Base-by-base conservation (phyloP, 768 basidiomycete species). In the Pulveroboletus sp. region DNA sequence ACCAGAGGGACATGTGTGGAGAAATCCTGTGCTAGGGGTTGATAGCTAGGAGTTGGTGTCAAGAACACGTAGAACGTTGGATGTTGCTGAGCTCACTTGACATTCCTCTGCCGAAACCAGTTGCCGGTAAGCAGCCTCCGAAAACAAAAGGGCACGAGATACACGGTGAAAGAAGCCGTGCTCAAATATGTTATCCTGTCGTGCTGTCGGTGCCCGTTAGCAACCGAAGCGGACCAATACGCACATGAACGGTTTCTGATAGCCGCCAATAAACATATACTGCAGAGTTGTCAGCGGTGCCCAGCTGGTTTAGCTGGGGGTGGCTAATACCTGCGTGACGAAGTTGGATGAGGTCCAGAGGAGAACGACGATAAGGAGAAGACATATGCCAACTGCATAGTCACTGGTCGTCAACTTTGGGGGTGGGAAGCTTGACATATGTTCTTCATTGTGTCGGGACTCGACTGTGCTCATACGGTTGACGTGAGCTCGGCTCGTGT, bases 291-390 rank as follows among this genome's bases (percentile, higher is more conserved):
- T 60, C 27, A 60, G 51, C 22, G 17, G 23, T 29, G 27, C 37
- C 22, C 30, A 44, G 27, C 45, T 6, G 1, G 16, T 32, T 22
- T 31, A 29, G 35, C 24, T 19, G 27, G 26, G 30, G 17, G 30
- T 51, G 36, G n/a, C n/a, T n/a, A n/a, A n/a, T 56, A 85, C 89
- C 77, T 92, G 88, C 11, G 87, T 93, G 34, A 95, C 74, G 61
- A 93, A 95, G 66, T 86, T 94, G 40, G 86, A 88, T 11, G 76
- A 70, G 14, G 93, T 95, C 94, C 94, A 97, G 12, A 96, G 76
- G 30, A 89, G 53, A 31, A 92, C 90, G 43, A 94, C 91, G 17
- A 82, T 49, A 3, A 91, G 63, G 19, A 93, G 78, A 36, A 93
- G 71, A 23, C 71, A 70, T 45, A 93, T 82, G 44, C 91, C 91